phyloP scores from a whole-genome alignment of 2,329 filamentous ascomycete species.

The Lojkania enalia region DNA sequence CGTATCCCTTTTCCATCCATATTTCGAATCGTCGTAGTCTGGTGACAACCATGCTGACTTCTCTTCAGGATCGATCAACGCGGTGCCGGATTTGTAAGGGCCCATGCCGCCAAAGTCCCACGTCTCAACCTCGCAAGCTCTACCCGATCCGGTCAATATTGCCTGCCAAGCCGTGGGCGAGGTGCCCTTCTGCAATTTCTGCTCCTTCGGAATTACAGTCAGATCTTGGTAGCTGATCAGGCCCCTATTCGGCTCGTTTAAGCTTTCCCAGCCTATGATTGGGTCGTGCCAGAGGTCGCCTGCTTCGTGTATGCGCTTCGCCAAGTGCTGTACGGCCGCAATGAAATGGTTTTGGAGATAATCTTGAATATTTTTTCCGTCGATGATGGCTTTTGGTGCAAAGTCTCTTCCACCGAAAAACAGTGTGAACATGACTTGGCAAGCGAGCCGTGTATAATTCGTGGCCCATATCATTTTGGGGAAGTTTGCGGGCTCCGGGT shows the following conservation, averaged over 20 bases:
- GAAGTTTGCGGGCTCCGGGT: slow-evolving; percentile 78
- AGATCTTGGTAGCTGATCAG: slow-evolving; percentile 83
- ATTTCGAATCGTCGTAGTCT: slow-evolving; percentile 83
- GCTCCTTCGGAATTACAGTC: slow-evolving; percentile 77
- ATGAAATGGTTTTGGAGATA: slow-evolving; percentile 89
- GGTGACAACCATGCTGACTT: slow-evolving; percentile 79
- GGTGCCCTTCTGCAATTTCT: slow-evolving; percentile 89
- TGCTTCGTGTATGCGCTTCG: slow-evolving; percentile 82
- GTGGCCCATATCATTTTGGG: slow-evolving; percentile 99
- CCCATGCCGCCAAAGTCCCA: slow-evolving; percentile 95
- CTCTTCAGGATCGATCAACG: slow-evolving; percentile 85
- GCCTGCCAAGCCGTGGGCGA: slow-evolving; percentile 94
- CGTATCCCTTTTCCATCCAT: slow-evolving; percentile 86
- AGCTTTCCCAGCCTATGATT: slow-evolving; percentile 91
- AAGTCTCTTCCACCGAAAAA: slow-evolving; percentile 93
- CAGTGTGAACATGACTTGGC: slow-evolving; percentile 88
- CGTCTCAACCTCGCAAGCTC: slow-evolving; percentile 84
- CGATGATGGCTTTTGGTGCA: slow-evolving; percentile 92
- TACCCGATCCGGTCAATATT: slow-evolving; percentile 86
- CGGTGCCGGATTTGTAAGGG: slow-evolving; percentile 83
- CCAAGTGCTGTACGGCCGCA: slow-evolving; percentile 76
- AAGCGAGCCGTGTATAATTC: slow-evolving; percentile 87
- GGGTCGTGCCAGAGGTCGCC: slow-evolving; percentile 84
- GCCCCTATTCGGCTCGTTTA: slow-evolving; percentile 94
- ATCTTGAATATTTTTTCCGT: slow-evolving; percentile 95